These are phyloP conservation scores for Conidiobolus incongruus DNA, from an alignment of 371 early-diverging fungal species.

Conservation along the genomic window DNA sequence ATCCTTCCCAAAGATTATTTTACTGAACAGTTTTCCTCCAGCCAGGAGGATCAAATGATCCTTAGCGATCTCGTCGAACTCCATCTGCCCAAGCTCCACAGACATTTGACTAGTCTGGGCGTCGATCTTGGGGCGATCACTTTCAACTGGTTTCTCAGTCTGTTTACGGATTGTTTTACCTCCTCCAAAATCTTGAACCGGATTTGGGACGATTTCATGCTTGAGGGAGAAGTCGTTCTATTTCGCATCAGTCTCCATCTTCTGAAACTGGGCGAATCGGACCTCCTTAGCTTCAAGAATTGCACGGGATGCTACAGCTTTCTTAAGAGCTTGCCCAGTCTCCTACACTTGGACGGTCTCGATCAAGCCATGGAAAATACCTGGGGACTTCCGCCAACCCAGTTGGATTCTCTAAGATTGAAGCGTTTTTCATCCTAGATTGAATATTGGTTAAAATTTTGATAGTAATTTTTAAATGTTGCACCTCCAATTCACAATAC, in stretches of 20 bases:
- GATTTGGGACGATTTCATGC: constrained; percentile 15
- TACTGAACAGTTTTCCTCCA: constrained; percentile 10
- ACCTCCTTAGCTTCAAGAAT: constrained; percentile 14
- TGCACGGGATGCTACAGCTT: constrained; percentile 15
- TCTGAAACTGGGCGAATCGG: constrained; percentile 13
- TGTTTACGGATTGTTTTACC: constrained; percentile 13
- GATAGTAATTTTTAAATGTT: too few species aligned
- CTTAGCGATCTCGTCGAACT: constrained; percentile 11
- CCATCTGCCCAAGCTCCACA: constrained; percentile 9
- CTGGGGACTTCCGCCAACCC: too few species aligned
- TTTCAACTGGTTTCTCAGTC: constrained; percentile 17
- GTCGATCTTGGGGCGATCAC: constrained; percentile 14
- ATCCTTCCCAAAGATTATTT: constrained; percentile 13
- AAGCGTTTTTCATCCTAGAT: too few species aligned
- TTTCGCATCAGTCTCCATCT: constrained; percentile 14
- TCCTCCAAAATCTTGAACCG: constrained; percentile 10
- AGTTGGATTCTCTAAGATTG: too few species aligned
- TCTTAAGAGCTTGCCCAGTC: constrained; percentile 7
- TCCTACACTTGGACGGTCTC: too few species aligned
- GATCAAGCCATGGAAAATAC: too few species aligned
- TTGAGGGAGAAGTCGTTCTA: constrained; percentile 11
- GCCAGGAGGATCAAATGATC: constrained; percentile 14
- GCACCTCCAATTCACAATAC: too few species aligned
- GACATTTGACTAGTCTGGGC: constrained; percentile 10
- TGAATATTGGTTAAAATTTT: too few species aligned